Evolutionary conservation across 768 basidiomycete genomes (phyloP), one percentile per base, ranked within the genome.

Genomic region (Albatrellus ellisii): DNA sequence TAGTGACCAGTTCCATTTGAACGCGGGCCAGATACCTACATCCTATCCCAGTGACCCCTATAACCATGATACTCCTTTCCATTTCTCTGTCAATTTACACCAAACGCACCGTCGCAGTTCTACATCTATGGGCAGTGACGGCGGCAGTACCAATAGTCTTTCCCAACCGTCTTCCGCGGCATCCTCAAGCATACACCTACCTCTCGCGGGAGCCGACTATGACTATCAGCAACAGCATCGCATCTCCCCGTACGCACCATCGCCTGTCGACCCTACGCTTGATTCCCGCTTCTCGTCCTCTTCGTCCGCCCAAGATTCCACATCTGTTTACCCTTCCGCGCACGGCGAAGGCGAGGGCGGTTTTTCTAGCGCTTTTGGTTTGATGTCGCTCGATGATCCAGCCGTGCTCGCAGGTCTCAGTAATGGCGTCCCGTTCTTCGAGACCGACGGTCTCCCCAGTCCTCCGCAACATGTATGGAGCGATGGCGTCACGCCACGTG

Each of bases 331-430:
- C 6, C 14, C 27, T 18, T 42, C 39, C 38, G 37, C 20, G 12
- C 42, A 10, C 41, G 29, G 9, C 9, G 48, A 50, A 12, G 40
- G 41, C 37, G 35, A 56, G 36, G 58, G 52, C 24, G 56, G 59
- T 14, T 60, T 61, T 43, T 62, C 59, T 8, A 56, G 54, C 27
- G 78, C 77, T 1, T 86, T 88, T 54, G 84, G 80, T 6, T 66
- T 79, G 39, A 72, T 88, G 76, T 75, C 74, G 15, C 66, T 88
- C 39, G 83, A 85, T 43, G 84, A 87, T 53, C 73, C 76, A 1
- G 70, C 70, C 41, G 75, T 78, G 6, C 64, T 85, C 27, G 75
- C 79, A 0, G 72, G 77, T 2, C 63, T 83, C 36, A 57, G 56
- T 3, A 77, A 79, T 44, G 72, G 67, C 5, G 65, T 70, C 11